A percentile compares a stretch with the other conserved stretches of the same genome.
phyloP scores from a whole-genome alignment of 106 monocot genomes.

The Xerophyta viscosa region DNA sequence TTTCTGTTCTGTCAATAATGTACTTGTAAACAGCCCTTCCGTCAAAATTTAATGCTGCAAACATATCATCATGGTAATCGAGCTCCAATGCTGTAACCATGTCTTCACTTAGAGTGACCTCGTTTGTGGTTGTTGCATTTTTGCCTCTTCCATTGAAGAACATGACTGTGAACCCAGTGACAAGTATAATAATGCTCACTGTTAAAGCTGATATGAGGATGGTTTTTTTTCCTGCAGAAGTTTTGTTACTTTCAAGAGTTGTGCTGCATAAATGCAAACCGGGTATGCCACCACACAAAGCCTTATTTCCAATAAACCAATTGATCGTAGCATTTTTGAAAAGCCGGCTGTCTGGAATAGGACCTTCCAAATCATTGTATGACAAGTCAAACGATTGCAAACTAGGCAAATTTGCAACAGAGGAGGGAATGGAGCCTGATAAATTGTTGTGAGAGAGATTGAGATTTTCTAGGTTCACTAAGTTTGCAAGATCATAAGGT shows the following conservation, averaged over 20 bases:
- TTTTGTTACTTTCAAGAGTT: neutral
- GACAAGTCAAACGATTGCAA: slow-evolving; percentile 18
- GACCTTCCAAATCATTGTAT: slow-evolving; percentile 17
- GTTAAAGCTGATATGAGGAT: neutral
- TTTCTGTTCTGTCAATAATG: slow-evolving; percentile 15
- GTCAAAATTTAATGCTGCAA: slow-evolving; percentile 6
- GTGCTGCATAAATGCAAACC: slow-evolving; percentile 19
- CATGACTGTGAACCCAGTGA: neutral
- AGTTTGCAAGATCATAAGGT: slow-evolving; percentile 2
- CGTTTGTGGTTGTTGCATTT: neutral
- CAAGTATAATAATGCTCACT: neutral
- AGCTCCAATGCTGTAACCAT: too few relatives aligned
- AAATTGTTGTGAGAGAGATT: slow-evolving; percentile 16
- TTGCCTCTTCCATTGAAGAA: neutral
- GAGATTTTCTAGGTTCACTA: slow-evolving; percentile 3
- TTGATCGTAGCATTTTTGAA: slow-evolving; percentile 2
- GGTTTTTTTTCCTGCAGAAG: neutral
- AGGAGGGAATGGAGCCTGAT: slow-evolving; percentile 10
- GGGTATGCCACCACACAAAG: too few relatives aligned
- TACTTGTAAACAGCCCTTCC: slow-evolving; percentile 6
- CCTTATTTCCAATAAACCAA: slow-evolving; percentile 21
- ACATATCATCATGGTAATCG: too few relatives aligned
- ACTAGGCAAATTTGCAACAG: slow-evolving; percentile 6
- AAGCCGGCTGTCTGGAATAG: slow-evolving; percentile 3
- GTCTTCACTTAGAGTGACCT: slow-evolving; percentile 4